Evolutionary conservation across 352 stramenopile genomes (phyloP), one percentile per base, ranked within the genome.

Genomic region (Globisporangium viniferum): DNA sequence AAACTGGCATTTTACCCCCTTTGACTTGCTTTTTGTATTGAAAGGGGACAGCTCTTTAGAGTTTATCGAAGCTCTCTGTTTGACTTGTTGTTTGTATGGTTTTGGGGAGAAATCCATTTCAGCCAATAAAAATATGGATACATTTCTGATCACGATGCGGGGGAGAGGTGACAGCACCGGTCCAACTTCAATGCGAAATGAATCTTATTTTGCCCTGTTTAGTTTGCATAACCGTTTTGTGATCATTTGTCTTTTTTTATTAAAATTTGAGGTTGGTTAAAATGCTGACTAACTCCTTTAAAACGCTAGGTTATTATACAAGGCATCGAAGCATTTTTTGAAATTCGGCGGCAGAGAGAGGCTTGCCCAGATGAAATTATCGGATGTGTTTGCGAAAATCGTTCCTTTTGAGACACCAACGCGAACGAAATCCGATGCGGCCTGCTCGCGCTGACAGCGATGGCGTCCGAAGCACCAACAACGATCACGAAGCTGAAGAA

Each of bases 391-490:
- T 49, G 53, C 31, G 53, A 36, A 58, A 58, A 58, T 58, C 51
- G 24, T 12, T 58, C 24, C 6, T 59, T 59, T 59, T 59, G 53
- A 59, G 53, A 59, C 53, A 59, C 53, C 53, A 59, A 39, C 53
- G 27, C 53, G 12, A 59, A 36, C 53, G 53, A 59, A 59, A 59
- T 39, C 53, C 18, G 22, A 33, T 20, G 35, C 24, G 29, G 24
- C 6, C 44, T 7, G 44, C 44, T 18, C 41, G 6, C 18, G 44
- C 44, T 51, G 18, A 51, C 44, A 10, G 18, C 44, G 44, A 51
- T 51, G 44, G 44, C 44, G 7, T 22, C 41, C 41, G 41, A 51
- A 51, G 44, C 44, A 51, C 18, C 18, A 51, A 46, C 39, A 46
- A 24, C 24, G 14, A 46, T 20, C 12, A 46, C 39, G 20, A 49